These are phyloP conservation scores for Hygrocybe coccinea DNA, from an alignment of 768 basidiomycete species.

Conservation along the genomic window DNA sequence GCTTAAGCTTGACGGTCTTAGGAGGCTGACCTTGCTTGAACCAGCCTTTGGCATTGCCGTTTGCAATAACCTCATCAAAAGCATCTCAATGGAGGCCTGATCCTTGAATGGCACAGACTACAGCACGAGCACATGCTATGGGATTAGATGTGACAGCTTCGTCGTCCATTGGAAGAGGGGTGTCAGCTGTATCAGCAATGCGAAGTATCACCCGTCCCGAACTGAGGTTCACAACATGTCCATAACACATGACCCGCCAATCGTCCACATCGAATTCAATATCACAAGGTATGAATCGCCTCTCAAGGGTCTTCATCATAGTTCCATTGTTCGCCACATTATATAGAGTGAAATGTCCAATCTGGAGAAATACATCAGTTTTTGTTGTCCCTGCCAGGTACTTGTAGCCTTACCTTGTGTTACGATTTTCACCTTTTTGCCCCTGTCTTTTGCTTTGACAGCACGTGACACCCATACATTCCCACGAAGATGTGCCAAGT, in stretches of 20 bases:
- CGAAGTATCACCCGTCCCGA: conserved; percentile 6
- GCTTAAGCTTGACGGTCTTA: conserved; percentile 1
- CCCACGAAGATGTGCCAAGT: no score
- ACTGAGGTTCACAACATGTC: conserved; percentile 18
- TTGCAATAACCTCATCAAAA: conserved; percentile 2
- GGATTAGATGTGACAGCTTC: background rate
- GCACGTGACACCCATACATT: no score
- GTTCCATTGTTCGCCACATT: conserved; percentile 17
- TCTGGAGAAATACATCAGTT: background rate
- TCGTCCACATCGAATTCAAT: conserved; percentile 10
- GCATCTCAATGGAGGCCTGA: conserved; percentile 5
- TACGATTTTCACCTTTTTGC: no score
- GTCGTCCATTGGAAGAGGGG: background rate
- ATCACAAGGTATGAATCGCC: background rate
- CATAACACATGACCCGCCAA: conserved; percentile 15
- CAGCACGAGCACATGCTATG: background rate
- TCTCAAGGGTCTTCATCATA: conserved; percentile 4
- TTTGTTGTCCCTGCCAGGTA: background rate
- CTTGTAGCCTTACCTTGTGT: background rate
- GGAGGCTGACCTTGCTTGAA: background rate
- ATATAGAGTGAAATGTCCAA: conserved; percentile 13
- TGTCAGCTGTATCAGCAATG: background rate
- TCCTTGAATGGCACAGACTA: conserved; percentile 4
- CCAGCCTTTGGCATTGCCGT: conserved; percentile 4
- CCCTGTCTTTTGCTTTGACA: no score